phyloP scores from a whole-genome alignment of 768 basidiomycete genomes.

The Tylopilus sp. region DNA sequence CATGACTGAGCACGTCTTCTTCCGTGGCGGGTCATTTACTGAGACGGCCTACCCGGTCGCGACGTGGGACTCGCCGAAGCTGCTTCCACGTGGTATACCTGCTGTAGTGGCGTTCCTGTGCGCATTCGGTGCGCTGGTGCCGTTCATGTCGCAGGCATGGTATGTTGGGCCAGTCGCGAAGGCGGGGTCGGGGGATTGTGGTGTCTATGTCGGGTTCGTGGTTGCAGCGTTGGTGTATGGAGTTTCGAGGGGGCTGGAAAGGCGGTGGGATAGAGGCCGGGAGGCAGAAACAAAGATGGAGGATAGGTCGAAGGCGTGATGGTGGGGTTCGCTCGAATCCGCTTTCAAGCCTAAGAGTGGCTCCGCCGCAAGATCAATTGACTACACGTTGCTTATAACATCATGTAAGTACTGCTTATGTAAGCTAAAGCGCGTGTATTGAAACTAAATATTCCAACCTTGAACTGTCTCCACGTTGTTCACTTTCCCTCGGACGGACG shows the following conservation, averaged over 20 bases:
- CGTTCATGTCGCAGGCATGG: conserved; percentile 53
- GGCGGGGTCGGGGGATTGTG: conserved; percentile 45
- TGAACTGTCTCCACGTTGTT: neutral
- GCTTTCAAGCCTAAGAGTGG: neutral
- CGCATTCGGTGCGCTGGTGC: conserved; percentile 38
- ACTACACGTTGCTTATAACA: no score
- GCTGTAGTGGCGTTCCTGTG: conserved; percentile 40
- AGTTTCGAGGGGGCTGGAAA: conserved; percentile 22
- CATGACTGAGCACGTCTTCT: conserved; percentile 42
- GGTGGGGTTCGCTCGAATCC: neutral
- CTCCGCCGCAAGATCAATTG: neutral
- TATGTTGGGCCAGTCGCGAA: conserved; percentile 48
- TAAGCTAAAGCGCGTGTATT: no score
- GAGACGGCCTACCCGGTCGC: conserved; percentile 34
- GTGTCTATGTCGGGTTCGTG: conserved; percentile 37
- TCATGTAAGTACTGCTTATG: no score
- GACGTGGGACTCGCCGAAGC: conserved; percentile 33
- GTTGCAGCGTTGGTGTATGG: neutral
- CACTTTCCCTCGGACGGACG: no score
- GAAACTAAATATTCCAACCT: no score
- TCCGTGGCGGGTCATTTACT: conserved; percentile 34
- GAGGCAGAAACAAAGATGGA: neutral
- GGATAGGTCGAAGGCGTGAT: conserved; percentile 3
- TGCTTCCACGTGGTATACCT: conserved; percentile 41
- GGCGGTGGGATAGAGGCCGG: conserved; percentile 5